Base-by-base conservation (phyloP, 1,139 yeast species). In the Wickerhamomyces sp. region DNA sequence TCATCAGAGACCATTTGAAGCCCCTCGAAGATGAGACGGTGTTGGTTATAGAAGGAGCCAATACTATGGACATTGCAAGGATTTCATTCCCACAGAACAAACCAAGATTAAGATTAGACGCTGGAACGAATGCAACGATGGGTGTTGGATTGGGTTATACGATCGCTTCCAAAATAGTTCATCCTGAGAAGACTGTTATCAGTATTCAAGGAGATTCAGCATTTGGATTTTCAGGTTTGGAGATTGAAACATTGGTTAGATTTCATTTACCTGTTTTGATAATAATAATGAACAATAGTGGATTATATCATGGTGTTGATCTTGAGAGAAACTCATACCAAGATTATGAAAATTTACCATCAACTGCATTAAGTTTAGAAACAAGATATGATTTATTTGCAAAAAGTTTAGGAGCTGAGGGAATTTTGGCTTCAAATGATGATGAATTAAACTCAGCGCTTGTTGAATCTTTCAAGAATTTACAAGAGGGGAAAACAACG, bases 181-280 rank as follows among this genome's bases (percentile, higher is more conserved):
- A 58, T 9, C 78, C 78, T 0, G 51, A 58, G 1, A 59, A 65
- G 31, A 52, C 60, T 10, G 75, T 76, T 1, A 57, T 78, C 3
- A 72, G 79, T n/a, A 70, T 78, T 28, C 80, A 75, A 49, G 86
- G 86, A 5, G 86, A 78, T 52, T 78, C 86, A 1, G 85, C 86
- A 1, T 76, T 78, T 59, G 86, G 86, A 2, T 78, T 78, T 49
- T 72, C 81, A 3, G 82, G 74, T 0, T 67, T 77, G 64, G 86
- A 78, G 43, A 47, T 78, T 15, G 86, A 78, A 46, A 78, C 86
- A 0, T 72, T 80, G 2, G 75, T 72, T 6, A 58, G 86, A 30
- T 57, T 66, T 19, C 54, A 63, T 8, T 54, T 78, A 24, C 79
- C 79, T 3, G 55, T 77, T 44, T 55, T 78, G 10, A 59, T 78